A percentile compares a stretch with the other conserved stretches of the same genome.
Evolutionary conservation across 345 rosid genomes (phyloP).

Genomic region (Pseudoturritis turrita): DNA sequence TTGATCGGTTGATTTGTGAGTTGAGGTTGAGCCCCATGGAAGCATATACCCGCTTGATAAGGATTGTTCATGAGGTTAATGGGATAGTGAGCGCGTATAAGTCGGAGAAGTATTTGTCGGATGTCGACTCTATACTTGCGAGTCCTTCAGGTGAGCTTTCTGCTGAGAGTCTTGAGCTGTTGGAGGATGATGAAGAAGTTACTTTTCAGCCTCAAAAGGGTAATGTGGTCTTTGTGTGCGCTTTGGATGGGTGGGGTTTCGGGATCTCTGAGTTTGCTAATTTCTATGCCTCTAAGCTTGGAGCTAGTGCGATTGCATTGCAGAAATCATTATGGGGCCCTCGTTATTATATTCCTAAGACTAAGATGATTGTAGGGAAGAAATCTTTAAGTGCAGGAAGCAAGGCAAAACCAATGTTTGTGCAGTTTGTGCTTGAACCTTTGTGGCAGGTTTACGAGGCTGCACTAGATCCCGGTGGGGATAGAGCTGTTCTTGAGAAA

Average conservation of each 20-base stretch:
- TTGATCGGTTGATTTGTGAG: slow-evolving; percentile 87
- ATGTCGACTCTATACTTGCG: slow-evolving; percentile 80
- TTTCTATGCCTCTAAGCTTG: slow-evolving; percentile 76
- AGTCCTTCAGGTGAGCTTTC: slow-evolving; percentile 43
- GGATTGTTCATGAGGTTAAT: slow-evolving; percentile 94
- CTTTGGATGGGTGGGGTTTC: slow-evolving; percentile 96
- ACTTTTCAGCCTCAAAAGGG: slow-evolving; percentile 93
- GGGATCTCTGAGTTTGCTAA: slow-evolving; percentile 67
- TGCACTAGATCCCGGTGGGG: slow-evolving; percentile 66
- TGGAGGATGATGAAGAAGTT: slow-evolving; percentile 93
- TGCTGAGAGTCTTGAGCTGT: slow-evolving; percentile 55
- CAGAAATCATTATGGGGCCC: slow-evolving; percentile 93
- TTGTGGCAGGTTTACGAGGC: slow-evolving; percentile 86
- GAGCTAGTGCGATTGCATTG: slow-evolving; percentile 57
- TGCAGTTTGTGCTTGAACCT: slow-evolving; percentile 92
- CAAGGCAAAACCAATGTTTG: slow-evolving; percentile 89
- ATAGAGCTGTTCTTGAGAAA: slow-evolving; percentile 54
- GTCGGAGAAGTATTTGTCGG: slow-evolving; percentile 87
- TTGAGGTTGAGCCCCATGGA: slow-evolving; percentile 81
- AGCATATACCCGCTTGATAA: slow-evolving; percentile 66
- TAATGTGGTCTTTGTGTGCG: slow-evolving; percentile 85
- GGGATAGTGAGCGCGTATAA: slow-evolving; percentile 78
- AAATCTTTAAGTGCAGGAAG: slow-evolving; percentile 51
- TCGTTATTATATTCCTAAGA: slow-evolving; percentile 59
- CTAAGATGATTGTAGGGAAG: slow-evolving; percentile 86